Conservation (phyloP, 495 filamentous ascomycete species). For the Aspergillus conjunctus region DNA sequence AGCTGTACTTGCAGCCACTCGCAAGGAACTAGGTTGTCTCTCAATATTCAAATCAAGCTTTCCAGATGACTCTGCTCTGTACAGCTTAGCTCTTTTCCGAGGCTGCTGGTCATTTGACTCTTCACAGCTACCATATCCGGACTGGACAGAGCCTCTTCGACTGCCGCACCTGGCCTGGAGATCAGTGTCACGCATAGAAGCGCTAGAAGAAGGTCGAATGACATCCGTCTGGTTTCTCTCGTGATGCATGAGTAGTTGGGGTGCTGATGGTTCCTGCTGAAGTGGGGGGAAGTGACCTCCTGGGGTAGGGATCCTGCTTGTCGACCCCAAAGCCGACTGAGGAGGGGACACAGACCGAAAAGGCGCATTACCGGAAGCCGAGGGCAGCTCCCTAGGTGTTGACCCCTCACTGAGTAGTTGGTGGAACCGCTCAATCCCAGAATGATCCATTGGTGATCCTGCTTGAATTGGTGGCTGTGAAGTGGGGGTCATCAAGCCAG, state of each 20-base stretch:
- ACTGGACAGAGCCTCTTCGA: conserved; percentile 46
- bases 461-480: conserved; percentile 38
- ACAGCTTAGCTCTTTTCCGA: conserved; percentile 72
- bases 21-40: conserved; percentile 72
- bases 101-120: conserved; percentile 63
- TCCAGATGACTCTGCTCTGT: conserved; percentile 66
- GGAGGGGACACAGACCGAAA: conserved; percentile 41
- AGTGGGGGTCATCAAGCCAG: conserved; percentile 42
- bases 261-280: conserved; percentile 27
- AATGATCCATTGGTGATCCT: conserved; percentile 52
- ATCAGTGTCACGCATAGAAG: conserved; percentile 46
- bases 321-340: conserved; percentile 36
- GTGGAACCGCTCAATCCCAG: conserved; percentile 56
- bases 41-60: conserved; percentile 67
- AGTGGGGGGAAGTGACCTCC: conserved; percentile 25
- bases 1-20: conserved; percentile 83
- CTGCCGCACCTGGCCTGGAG: conserved; percentile 30
- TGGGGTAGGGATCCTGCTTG: conserved; percentile 44
- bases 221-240: conserved; percentile 35
- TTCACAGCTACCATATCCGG: conserved; percentile 69
- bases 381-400: conserved; percentile 45
- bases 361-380: conserved; percentile 33
- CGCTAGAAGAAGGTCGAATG: conserved; percentile 53
- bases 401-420: conserved; percentile 50
- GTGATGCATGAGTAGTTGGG: conserved; percentile 19